These are phyloP conservation scores for Scleroderma bovista DNA, from an alignment of 768 basidiomycete genomes.

Conservation along the genomic window DNA sequence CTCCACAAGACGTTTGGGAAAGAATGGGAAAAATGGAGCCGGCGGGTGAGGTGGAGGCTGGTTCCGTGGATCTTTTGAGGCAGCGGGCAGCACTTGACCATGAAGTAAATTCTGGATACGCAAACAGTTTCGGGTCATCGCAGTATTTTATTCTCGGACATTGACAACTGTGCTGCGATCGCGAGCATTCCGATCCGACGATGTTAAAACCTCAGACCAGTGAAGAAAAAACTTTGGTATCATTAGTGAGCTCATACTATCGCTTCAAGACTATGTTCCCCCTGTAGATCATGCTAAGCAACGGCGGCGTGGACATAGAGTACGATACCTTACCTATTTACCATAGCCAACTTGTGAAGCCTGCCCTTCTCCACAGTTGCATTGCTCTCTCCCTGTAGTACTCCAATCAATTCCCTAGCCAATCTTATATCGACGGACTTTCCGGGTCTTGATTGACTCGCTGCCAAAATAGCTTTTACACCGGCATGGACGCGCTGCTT, in stretches of 20 bases:
- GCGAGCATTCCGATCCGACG: not conserved
- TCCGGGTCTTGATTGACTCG: slow-evolving; percentile 51
- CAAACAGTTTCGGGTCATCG: not conserved
- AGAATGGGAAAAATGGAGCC: slow-evolving; percentile 12
- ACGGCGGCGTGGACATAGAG: not conserved
- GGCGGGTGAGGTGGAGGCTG: slow-evolving; percentile 5
- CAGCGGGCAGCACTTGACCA: too few species aligned
- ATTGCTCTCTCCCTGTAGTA: slow-evolving; percentile 57
- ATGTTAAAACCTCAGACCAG: not conserved
- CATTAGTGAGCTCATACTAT: not conserved
- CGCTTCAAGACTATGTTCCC: slow-evolving; percentile 14
- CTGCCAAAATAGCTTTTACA: slow-evolving; percentile 65
- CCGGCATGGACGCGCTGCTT: slow-evolving; percentile 71
- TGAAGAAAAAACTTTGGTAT: not conserved
- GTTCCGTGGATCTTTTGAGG: slow-evolving; percentile 11
- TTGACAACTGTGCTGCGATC: not conserved
- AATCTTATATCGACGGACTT: slow-evolving; percentile 61
- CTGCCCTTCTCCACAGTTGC: slow-evolving; percentile 59
- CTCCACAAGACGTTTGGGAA: slow-evolving; percentile 4
- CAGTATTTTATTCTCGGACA: not conserved
- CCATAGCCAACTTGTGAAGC: slow-evolving; percentile 64
- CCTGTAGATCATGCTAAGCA: slow-evolving; percentile 9
- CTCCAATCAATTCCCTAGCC: slow-evolving; percentile 71
- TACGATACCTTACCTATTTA: slow-evolving; percentile 57
- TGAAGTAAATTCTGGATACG: not conserved